Percentiles rank a stretch among this genome's conserved stretches.
Conservation (phyloP, 1,284 basidiomycete species). For the Gomphus sp. region DNA sequence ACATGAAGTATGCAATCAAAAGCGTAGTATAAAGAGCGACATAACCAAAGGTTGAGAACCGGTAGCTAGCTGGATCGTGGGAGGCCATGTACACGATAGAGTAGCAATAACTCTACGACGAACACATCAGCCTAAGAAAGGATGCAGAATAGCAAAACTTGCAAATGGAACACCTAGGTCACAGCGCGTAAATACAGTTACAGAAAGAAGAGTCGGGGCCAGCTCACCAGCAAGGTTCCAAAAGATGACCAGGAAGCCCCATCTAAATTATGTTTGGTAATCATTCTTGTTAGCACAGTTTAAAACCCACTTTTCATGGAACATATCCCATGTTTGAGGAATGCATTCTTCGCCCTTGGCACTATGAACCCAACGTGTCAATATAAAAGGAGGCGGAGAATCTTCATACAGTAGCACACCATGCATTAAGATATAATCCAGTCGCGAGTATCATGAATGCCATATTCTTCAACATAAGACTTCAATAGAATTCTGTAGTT, state of each 20-base stretch:
- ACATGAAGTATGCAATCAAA: conserved; percentile 81
- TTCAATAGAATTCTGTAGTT: not conserved
- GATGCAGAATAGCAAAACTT: conserved; percentile 21
- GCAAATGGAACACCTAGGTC: conserved; percentile 57
- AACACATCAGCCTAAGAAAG: conserved; percentile 19
- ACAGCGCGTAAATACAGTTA: not conserved
- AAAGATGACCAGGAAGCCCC: conserved; percentile 94
- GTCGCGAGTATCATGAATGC: conserved; percentile 95
- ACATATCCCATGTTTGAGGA: conserved; percentile 99
- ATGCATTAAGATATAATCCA: conserved; percentile 95
- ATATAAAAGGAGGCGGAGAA: not conserved
- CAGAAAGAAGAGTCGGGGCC: not conserved
- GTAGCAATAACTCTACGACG: conserved; percentile 82
- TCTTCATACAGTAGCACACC: conserved; percentile 34
- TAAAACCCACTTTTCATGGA: conserved; percentile 74
- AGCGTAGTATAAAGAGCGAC: conserved; percentile 68
- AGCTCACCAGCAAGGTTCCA: conserved; percentile 91
- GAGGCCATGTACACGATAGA: conserved; percentile 97
- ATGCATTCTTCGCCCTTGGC: conserved; percentile 95
- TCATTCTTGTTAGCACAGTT: conserved; percentile 6
- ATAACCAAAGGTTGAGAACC: conserved; percentile 73
- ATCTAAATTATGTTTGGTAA: conserved; percentile 26
- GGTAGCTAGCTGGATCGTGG: conserved; percentile 84
- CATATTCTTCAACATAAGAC: conserved; percentile 63
- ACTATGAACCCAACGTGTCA: conserved; percentile 15